Percentiles rank a stretch among this genome's conserved stretches.
phyloP scores from a whole-genome alignment of 73 alveolate genomes.

The Paramecium bursaria region DNA sequence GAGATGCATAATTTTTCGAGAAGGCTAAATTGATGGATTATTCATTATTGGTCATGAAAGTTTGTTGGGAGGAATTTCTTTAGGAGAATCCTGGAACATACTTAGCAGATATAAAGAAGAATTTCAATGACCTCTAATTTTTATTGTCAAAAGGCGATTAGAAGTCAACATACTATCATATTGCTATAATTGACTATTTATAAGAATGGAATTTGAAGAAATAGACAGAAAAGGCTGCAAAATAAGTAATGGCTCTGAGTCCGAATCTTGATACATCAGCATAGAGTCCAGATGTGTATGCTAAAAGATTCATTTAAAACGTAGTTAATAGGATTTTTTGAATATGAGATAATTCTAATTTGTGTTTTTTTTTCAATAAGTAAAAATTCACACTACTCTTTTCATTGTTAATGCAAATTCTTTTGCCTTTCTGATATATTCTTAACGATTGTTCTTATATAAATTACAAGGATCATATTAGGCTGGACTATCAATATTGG shows the following conservation, averaged over 20 bases:
- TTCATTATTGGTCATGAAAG: slow-evolving; percentile 57
- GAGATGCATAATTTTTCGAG: slow-evolving; percentile 63
- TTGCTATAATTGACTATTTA: slow-evolving; percentile 65
- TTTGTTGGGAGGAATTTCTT: slow-evolving; percentile 36
- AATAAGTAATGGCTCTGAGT: slow-evolving; percentile 10
- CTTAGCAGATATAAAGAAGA: neutral
- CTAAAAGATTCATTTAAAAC: slow-evolving; percentile 16
- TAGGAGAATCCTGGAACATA: neutral
- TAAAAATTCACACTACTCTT: neutral
- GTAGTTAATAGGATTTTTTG: slow-evolving; percentile 37
- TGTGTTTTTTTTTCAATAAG: neutral
- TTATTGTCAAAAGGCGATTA: slow-evolving; percentile 16
- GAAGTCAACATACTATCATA: slow-evolving; percentile 34
- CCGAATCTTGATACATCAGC: slow-evolving; percentile 38
- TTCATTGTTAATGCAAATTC: slow-evolving; percentile 62
- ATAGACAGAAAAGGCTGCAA: slow-evolving; percentile 40
- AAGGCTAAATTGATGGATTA: slow-evolving; percentile 53
- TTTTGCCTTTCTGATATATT: slow-evolving; percentile 61
- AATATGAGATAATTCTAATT: too few relatives aligned
- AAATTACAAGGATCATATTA: slow-evolving; percentile 84
- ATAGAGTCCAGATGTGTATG: slow-evolving; percentile 40
- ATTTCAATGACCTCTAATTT: neutral
- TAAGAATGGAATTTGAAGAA: slow-evolving; percentile 64
- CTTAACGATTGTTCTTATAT: slow-evolving; percentile 63
- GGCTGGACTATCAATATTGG: slow-evolving; percentile 83